These are phyloP conservation scores for Aspergillus ostianus DNA, from an alignment of 495 filamentous ascomycete species.

Conservation along the genomic window DNA sequence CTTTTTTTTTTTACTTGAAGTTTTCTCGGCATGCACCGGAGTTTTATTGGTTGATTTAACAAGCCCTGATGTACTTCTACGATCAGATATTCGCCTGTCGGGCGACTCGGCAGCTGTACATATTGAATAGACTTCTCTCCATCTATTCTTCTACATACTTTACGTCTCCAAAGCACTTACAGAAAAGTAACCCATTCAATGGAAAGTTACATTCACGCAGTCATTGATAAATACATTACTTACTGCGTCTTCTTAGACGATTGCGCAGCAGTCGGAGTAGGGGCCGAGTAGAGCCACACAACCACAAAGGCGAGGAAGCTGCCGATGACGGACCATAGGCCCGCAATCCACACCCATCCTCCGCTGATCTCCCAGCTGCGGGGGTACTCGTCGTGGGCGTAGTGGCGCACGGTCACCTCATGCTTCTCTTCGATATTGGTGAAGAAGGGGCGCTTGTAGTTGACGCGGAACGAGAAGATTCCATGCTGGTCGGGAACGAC, in stretches of 20 bases:
- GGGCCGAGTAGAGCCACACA: constrained; percentile 86
- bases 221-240: constrained; percentile 23
- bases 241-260: constrained; percentile 71
- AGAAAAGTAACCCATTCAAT: not conserved
- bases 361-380: constrained; percentile 85
- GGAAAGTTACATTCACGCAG: constrained; percentile 19
- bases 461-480: constrained; percentile 94
- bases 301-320: constrained; percentile 85
- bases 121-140: constrained; percentile 6
- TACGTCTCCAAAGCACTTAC: not conserved
- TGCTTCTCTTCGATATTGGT: constrained; percentile 91
- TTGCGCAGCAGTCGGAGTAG: constrained; percentile 35
- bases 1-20: not conserved
- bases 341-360: constrained; percentile 94
- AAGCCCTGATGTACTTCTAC: constrained; percentile 23
- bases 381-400: constrained; percentile 95
- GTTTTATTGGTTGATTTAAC: constrained; percentile 4
- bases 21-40: not conserved
- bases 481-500: constrained; percentile 92
- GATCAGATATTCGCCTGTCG: constrained; percentile 14
- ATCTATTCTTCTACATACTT: not conserved
- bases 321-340: constrained; percentile 75
- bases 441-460: constrained; percentile 93
- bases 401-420: constrained; percentile 90
- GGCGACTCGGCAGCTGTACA: constrained; percentile 13